phyloP scores from a whole-genome alignment of 345 rosid genomes.

The Salix koriyanagi region DNA sequence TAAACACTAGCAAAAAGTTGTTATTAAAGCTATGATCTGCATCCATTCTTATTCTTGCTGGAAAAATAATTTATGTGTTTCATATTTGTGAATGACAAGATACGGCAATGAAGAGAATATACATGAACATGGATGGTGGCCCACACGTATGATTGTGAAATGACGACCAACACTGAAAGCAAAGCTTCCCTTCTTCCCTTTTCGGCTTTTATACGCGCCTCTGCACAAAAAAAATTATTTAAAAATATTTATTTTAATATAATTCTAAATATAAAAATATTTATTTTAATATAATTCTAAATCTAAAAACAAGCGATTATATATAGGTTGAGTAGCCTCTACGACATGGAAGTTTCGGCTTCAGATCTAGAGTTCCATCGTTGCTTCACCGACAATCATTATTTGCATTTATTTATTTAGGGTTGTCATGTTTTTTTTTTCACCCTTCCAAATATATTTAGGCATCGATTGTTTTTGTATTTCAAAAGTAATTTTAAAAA shows the following conservation, averaged over 20 bases:
- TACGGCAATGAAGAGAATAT: background rate
- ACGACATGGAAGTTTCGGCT: background rate
- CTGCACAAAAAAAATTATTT: too few relatives aligned
- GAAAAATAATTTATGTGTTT: background rate
- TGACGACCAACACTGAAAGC: background rate
- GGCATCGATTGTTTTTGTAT: too few relatives aligned
- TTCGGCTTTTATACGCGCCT: background rate
- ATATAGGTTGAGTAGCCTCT: background rate
- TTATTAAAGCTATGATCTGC: too few relatives aligned
- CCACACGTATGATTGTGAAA: background rate
- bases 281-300: too few relatives aligned
- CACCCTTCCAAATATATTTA: too few relatives aligned
- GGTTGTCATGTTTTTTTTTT: too few relatives aligned
- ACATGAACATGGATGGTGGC: too few relatives aligned
- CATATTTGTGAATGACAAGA: background rate
- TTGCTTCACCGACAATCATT: background rate
- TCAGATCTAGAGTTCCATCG: background rate
- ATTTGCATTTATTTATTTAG: background rate
- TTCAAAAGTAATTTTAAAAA: too few relatives aligned
- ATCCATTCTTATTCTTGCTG: background rate
- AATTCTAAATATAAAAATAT: too few relatives aligned
- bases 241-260: too few relatives aligned
- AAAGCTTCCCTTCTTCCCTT: background rate
- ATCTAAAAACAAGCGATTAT: too few relatives aligned
- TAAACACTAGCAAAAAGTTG: too few relatives aligned